Conservation (phyloP, 345 rosid genomes). For the Sapria himalayana region DNA sequence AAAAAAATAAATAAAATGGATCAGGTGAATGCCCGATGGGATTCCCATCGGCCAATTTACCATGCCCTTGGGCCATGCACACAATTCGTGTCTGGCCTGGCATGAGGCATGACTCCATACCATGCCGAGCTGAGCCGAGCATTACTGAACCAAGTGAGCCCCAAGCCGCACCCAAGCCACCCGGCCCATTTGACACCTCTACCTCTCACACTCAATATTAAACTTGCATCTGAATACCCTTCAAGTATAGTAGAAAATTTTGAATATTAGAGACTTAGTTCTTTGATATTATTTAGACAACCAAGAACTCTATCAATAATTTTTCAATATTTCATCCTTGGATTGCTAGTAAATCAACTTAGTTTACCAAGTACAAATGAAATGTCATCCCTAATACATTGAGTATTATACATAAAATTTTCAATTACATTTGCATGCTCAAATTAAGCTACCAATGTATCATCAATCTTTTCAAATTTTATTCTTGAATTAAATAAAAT, state of each 20-base stretch:
- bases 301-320: not conserved
- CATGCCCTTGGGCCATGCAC: no score
- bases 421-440: not conserved
- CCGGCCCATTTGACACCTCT: no score
- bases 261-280: not conserved
- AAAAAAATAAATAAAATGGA: no score
- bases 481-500: not conserved
- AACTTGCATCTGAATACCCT: conserved; percentile 1
- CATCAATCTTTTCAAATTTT: not conserved
- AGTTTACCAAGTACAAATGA: not conserved
- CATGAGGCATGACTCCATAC: no score
- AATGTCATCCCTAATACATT: not conserved
- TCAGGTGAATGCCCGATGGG: no score
- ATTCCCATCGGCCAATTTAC: no score
- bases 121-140: no score
- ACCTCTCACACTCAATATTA: not conserved
- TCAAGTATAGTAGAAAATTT: not conserved
- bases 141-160: no score
- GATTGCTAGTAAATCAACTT: not conserved
- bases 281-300: not conserved
- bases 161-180: no score
- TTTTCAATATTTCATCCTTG: not conserved
- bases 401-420: not conserved
- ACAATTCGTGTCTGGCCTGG: no score
- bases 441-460: not conserved